Evolutionary conservation across 352 stramenopile species (phyloP), one percentile per base, ranked within the genome.

Genomic region (Thraustochytrium striatum): DNA sequence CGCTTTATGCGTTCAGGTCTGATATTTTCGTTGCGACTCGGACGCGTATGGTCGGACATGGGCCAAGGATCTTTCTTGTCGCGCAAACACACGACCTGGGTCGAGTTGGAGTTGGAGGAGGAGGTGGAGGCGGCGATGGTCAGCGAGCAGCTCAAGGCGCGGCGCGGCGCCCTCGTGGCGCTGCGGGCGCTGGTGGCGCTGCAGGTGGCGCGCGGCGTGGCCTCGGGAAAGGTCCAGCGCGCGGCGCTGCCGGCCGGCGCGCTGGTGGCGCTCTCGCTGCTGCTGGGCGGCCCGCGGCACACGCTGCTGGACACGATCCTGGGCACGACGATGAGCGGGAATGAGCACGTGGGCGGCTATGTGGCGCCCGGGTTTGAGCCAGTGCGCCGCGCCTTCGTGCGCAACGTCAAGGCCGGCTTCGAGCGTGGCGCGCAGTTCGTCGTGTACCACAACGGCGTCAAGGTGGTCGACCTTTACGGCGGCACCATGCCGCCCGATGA

Each of bases 351-450:
- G 21, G 33, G 19, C 21, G 59, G 59, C 59, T 19, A 50, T 7
- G 59, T 70, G 35, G 59, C 59, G 0, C 59, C 59, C 25, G 59
- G 59, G 35, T 70, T 70, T n/a, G 59, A 70, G 30, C 35, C 59
- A 19, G 59, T 70, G 28, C 59, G 59, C 59, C 35, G n/a, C 11
- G 59, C 59, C 21, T 75, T 62, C 53, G 9, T 25, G 39, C 53
- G 33, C 25, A 75, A 75, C 50, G 47, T 75, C 1, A 36, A 75
- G 0, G 53, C 28, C 0, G 53, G 53, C 28, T 16, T 75, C 25
- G 68, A 75, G 39, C 47, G 47, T 30, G 68, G 68, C 33, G 41
- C 68, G 16, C 68, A 75, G 53, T 39, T 75, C 11, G 68, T 65
- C 28, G 68, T 41, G 28, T 75, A 75, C 25, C 28, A 65, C 33